Conservation (phyloP, 1,284 basidiomycete species). For the Xanthoconium separans region DNA sequence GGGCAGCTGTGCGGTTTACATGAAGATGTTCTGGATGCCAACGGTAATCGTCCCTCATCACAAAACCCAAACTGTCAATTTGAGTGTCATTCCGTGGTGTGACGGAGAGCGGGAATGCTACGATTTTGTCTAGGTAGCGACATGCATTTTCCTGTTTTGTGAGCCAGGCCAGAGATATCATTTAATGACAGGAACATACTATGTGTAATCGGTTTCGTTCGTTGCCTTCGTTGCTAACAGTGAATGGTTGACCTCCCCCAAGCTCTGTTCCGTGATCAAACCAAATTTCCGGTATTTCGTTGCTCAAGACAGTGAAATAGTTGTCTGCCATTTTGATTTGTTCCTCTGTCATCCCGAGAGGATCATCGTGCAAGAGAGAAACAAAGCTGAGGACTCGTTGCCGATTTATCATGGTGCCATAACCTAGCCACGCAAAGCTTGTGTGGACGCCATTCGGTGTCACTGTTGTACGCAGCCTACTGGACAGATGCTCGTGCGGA, state of each 20-base stretch:
- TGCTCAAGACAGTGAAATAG: constrained; percentile 59
- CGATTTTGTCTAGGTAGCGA: constrained; percentile 26
- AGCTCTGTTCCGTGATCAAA: constrained; percentile 62
- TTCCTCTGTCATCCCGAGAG: constrained; percentile 45
- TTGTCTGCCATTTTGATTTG: constrained; percentile 70
- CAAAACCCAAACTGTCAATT: constrained; percentile 7
- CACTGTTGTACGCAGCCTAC: constrained; percentile 40
- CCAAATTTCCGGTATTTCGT: constrained; percentile 52
- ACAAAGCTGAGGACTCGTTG: constrained; percentile 49
- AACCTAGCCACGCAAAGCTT: constrained; percentile 65
- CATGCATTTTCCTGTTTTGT: constrained; percentile 25
- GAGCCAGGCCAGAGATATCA: background rate
- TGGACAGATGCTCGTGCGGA: constrained; percentile 59
- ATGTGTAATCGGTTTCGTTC: constrained; percentile 58
- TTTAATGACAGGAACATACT: constrained; percentile 38
- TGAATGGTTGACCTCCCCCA: constrained; percentile 61
- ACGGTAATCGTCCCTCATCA: constrained; percentile 5
- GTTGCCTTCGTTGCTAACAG: constrained; percentile 56
- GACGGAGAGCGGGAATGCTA: background rate
- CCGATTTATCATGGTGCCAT: constrained; percentile 55
- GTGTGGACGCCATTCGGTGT: constrained; percentile 44
- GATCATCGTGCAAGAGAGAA: constrained; percentile 38
- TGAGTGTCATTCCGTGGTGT: background rate
- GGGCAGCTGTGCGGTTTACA: constrained; percentile 44
- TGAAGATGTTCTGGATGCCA: constrained; percentile 1